Percentiles rank a stretch among this genome's conserved stretches.
Evolutionary conservation across 768 basidiomycete species (phyloP).

Genomic region (Boletus subparvulus): DNA sequence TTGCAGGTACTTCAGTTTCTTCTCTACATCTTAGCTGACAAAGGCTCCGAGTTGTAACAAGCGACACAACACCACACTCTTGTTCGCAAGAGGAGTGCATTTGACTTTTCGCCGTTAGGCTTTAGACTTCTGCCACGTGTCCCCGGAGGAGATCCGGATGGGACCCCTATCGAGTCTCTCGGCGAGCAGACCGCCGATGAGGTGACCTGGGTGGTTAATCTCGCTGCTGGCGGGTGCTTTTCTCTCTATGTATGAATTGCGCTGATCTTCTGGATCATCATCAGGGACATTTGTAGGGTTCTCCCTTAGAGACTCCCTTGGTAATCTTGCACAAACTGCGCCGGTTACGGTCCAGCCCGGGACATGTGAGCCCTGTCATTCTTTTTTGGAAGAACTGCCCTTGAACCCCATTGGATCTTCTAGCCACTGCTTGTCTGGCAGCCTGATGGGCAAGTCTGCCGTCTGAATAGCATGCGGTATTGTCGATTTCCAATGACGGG

Average conservation of each 20-base stretch:
- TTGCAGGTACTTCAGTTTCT: background rate
- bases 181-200: background rate
- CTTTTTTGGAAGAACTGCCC: background rate
- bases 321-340: constrained; percentile 44
- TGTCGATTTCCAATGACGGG: background rate
- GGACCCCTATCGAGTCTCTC: background rate
- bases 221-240: constrained; percentile 3
- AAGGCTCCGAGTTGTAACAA: no score
- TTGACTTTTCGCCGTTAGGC: background rate
- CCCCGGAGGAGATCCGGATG: background rate
- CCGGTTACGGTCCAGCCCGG: constrained; percentile 35
- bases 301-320: constrained; percentile 54
- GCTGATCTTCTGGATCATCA: constrained; percentile 2
- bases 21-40: background rate
- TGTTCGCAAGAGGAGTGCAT: constrained; percentile 26
- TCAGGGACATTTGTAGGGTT: constrained; percentile 50
- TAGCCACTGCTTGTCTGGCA: constrained; percentile 9
- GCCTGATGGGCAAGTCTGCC: background rate
- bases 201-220: background rate
- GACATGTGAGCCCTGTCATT: background rate
- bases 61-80: background rate
- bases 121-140: background rate
- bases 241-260: background rate
- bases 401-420: constrained; percentile 3
- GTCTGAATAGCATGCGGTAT: background rate